These are phyloP conservation scores for Penicillium crustosum DNA, from an alignment of 2,329 filamentous ascomycete genomes.

Conservation along the genomic window DNA sequence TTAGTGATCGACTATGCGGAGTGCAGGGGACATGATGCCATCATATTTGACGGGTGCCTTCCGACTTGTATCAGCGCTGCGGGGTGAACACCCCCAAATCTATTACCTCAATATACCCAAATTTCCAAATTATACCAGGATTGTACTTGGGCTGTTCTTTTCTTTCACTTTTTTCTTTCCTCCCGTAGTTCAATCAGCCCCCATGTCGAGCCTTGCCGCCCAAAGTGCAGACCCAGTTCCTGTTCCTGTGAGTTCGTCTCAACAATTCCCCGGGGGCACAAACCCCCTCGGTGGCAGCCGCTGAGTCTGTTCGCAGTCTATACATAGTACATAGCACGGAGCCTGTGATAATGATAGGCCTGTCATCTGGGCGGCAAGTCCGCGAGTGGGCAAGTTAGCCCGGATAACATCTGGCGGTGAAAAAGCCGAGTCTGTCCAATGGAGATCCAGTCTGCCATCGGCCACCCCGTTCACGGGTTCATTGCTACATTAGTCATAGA, in stretches of 20 bases:
- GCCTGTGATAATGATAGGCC: conserved; percentile 17
- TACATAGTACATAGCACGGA: conserved; percentile 11
- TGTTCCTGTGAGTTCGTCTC: conserved; percentile 3
- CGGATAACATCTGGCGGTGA: conserved; percentile 23
- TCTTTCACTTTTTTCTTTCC: background rate
- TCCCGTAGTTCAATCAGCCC: background rate
- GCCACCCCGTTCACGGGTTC: conserved; percentile 1
- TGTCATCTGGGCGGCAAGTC: conserved; percentile 13
- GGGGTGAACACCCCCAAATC: background rate
- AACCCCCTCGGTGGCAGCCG: conserved; percentile 8
- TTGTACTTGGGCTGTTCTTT: background rate
- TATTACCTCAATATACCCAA: background rate
- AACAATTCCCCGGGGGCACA: conserved; percentile 4
- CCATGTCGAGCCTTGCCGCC: background rate
- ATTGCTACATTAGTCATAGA: conserved; percentile 3
- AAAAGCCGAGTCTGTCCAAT: conserved; percentile 20
- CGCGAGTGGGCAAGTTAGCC: conserved; percentile 2
- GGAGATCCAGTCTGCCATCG: conserved; percentile 10
- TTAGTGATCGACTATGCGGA: conserved; percentile 6
- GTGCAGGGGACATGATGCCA: conserved; percentile 9
- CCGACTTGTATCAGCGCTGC: background rate
- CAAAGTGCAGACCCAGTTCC: conserved; percentile 2
- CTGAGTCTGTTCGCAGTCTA: conserved; percentile 19
- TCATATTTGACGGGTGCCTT: conserved; percentile 4
- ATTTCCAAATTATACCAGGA: background rate